A percentile compares a stretch with the other conserved stretches of the same genome.
Evolutionary conservation across 345 rosid species (phyloP).

Genomic region (Excoecaria agallocha): DNA sequence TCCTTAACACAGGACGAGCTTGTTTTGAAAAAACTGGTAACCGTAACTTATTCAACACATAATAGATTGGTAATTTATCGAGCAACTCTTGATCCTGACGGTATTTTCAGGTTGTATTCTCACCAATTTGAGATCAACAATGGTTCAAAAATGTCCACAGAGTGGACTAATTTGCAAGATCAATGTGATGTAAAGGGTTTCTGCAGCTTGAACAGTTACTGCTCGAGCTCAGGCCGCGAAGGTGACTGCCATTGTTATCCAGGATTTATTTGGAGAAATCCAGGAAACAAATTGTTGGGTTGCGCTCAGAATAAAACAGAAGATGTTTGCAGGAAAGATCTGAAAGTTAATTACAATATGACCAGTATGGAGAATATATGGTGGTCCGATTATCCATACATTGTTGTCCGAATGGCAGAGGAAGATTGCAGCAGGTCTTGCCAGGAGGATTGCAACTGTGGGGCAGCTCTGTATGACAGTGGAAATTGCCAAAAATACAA

Average conservation of each 20-base stretch:
- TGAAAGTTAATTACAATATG: neutral
- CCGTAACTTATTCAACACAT: neutral
- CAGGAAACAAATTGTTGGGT: neutral
- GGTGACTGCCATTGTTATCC: conserved; percentile 11
- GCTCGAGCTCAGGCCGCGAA: neutral
- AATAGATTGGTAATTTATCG: conserved; percentile 8
- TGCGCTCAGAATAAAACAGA: conserved; percentile 2
- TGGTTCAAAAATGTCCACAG: neutral
- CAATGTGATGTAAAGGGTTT: conserved; percentile 21
- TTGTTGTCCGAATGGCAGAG: neutral
- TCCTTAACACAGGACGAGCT: accelerated
- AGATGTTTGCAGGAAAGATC: conserved; percentile 7
- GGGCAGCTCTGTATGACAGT: neutral
- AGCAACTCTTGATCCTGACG: conserved; percentile 23
- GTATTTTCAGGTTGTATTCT: conserved; percentile 24
- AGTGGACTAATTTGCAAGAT: conserved; percentile 10
- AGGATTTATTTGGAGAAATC: neutral
- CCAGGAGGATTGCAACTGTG: conserved; percentile 14
- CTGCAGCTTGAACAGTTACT: conserved; percentile 30
- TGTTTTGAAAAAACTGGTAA: neutral
- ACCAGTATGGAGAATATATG: neutral
- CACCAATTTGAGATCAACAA: conserved; percentile 4
- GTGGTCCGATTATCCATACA: conserved; percentile 3
- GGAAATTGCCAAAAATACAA: neutral
- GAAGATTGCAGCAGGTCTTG: conserved; percentile 12